Evolutionary conservation across 164 flowering plant species (phyloP), one percentile per base, ranked within the genome.

Genomic region (Santalum album): DNA sequence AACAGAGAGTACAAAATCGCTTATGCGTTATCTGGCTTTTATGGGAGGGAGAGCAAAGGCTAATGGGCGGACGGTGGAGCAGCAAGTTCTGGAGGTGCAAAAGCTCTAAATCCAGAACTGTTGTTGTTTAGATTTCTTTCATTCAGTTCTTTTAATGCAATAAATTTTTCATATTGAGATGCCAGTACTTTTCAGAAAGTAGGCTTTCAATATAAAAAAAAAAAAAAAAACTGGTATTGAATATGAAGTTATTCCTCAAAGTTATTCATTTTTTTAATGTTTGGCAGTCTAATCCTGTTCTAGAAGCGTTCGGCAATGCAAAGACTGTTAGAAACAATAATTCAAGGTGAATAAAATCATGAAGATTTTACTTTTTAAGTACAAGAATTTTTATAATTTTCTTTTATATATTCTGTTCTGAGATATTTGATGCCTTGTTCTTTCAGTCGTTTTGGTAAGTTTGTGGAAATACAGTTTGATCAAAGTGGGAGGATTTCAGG

Each of bases 301-400:
- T 94, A 19, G 99, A 94, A 76, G 99, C 99, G 50, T 94, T 94
- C 75, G 99, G 99, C 17, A 94, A 94, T 74, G 99, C 99, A 40
- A 94, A 90, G 72, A 94, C 99, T 57, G 97, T 94, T 56, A 72
- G 97, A 68, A 94, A 94, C 72, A 94, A 94, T 58, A 94, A 94
- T 57, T 94, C 99, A 40, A 94, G 99, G 99, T 94, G 59, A 9
- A 62, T 49, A 27, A 25, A 17, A 43, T 11, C 60, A 42, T 20
- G 7, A 45, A 20, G 0, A 6, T 38, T 54, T 32, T 44, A 16
- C 25, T 19, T 36, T 20, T 10, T 35, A 29, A 21, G 6, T 21
- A 24, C 7, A 22, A 56, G 21, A 38, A 36, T 21, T 57, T 54
- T 52, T 10, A 43, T 43, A 36, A 19, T 43, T 46, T 27, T 38